Conservation (phyloP, 805 yeast species). For the Blastobotrys attinorum region DNA sequence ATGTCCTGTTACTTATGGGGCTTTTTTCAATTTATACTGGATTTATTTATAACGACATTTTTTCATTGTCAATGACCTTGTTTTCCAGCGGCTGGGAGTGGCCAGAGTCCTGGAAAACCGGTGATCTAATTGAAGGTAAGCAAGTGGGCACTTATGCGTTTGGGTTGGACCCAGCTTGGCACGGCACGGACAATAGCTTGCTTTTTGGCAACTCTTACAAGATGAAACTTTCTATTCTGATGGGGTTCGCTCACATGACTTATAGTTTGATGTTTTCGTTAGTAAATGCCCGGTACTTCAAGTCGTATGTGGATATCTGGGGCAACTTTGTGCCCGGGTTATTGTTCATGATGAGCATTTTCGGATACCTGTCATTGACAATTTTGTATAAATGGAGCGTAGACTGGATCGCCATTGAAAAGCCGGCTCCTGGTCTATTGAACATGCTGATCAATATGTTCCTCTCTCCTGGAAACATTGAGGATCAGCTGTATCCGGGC, state of each 20-base stretch:
- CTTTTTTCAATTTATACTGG: conserved; percentile 93
- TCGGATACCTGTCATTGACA: conserved; percentile 81
- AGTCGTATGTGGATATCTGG: conserved; percentile 68
- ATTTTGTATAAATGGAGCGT: conserved; percentile 91
- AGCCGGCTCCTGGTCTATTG: conserved; percentile 86
- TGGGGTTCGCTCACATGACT: conserved; percentile 94
- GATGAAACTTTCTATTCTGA: conserved; percentile 89
- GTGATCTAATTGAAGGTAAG: conserved; percentile 60
- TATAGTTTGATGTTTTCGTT: conserved; percentile 78
- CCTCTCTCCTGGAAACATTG: conserved; percentile 81
- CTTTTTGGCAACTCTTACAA: conserved; percentile 91
- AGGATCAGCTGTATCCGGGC: conserved; percentile 69
- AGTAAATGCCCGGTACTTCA: conserved; percentile 64
- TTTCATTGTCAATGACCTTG: conserved; percentile 82
- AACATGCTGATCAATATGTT: conserved; percentile 97
- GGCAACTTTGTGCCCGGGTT: conserved; percentile 94
- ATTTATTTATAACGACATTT: conserved; percentile 83
- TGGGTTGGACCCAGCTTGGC: conserved; percentile 96
- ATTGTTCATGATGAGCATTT: conserved; percentile 91
- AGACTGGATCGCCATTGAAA: conserved; percentile 74
- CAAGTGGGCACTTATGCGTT: conserved; percentile 64
- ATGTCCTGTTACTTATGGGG: conserved; percentile 91
- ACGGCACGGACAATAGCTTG: conserved; percentile 87
- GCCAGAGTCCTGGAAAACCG: conserved; percentile 63
- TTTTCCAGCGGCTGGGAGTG: conserved; percentile 89